A percentile compares a stretch with the other conserved stretches of the same genome.
phyloP scores from a whole-genome alignment of 78 protist genomes.

The Parvularia atlantis region DNA sequence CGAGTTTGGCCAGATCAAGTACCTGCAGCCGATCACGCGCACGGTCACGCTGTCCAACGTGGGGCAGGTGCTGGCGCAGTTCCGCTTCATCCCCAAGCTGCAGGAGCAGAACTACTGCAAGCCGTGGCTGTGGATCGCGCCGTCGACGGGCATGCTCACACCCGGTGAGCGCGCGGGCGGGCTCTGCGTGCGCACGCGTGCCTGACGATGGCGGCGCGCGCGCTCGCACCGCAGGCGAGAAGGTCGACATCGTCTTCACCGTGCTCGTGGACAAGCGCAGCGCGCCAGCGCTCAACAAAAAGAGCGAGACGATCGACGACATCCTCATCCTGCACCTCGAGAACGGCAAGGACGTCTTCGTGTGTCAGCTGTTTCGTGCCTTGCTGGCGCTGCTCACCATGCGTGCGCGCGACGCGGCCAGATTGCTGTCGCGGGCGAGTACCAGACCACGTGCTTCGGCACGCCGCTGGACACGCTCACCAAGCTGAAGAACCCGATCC shows the following conservation, averaged over 20 bases:
- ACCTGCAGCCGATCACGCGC: slow-evolving; percentile 7
- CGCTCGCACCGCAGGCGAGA: background rate
- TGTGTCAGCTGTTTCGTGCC: background rate
- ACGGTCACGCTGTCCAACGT: slow-evolving; percentile 39
- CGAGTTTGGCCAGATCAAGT: slow-evolving; percentile 41
- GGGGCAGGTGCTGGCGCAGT: slow-evolving; percentile 58
- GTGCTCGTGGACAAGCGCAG: background rate
- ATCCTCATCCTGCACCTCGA: slow-evolving; percentile 65
- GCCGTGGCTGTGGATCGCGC: slow-evolving; percentile 64
- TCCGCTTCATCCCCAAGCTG: slow-evolving; percentile 55
- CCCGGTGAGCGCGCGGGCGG: slow-evolving; percentile 36
- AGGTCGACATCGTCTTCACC: slow-evolving; percentile 27
- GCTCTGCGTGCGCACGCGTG: no score
- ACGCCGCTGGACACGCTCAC: slow-evolving; percentile 41
- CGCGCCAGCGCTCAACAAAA: slow-evolving; percentile 29
- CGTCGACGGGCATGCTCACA: slow-evolving; percentile 44
- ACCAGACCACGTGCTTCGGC: slow-evolving; percentile 43
- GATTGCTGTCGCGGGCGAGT: slow-evolving; percentile 42
- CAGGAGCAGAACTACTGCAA: slow-evolving; percentile 29
- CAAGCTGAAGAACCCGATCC: no score
- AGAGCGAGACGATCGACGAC: slow-evolving; percentile 44
- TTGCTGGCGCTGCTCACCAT: background rate
- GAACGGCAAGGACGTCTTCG: slow-evolving; percentile 64
- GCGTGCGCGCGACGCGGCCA: no score
- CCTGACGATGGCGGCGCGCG: background rate